These are phyloP conservation scores for Coemansia biformis DNA, from an alignment of 192 early-diverging fungal genomes.

Conservation along the genomic window DNA sequence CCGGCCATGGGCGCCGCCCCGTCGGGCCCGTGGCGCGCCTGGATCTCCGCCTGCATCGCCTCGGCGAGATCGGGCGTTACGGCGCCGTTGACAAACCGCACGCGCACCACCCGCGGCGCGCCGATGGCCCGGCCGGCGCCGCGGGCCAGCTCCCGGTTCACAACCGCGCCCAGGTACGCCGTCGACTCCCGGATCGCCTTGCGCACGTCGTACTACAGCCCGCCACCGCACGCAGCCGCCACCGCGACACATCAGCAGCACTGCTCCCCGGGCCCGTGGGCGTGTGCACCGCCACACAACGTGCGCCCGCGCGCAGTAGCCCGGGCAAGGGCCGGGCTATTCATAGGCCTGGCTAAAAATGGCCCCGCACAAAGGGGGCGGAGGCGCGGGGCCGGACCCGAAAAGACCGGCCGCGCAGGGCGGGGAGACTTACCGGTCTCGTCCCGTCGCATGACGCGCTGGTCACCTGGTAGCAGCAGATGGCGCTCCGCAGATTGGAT, in stretches of 20 bases:
- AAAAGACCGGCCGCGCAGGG: too few species aligned
- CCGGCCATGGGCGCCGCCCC: too few species aligned
- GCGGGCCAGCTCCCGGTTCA: constrained; percentile 37
- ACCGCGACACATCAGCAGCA: neutral
- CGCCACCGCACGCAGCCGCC: neutral
- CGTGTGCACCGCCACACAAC: too few species aligned
- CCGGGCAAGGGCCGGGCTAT: too few species aligned
- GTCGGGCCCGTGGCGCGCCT: neutral
- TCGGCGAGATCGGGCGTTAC: constrained; percentile 22
- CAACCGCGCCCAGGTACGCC: constrained; percentile 34
- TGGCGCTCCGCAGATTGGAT: constrained; percentile 31
- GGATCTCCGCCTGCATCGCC: constrained; percentile 19
- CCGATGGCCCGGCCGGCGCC: constrained; percentile 12
- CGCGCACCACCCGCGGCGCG: constrained; percentile 12
- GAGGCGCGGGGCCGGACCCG: too few species aligned
- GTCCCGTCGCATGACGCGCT: neutral
- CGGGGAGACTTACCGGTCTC: constrained; percentile 28
- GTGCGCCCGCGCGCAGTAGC: too few species aligned
- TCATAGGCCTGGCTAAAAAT: too few species aligned
- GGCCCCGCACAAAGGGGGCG: too few species aligned
- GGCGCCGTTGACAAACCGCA: constrained; percentile 29
- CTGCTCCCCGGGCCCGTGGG: too few species aligned
- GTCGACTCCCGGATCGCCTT: constrained; percentile 35
- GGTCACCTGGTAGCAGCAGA: constrained; percentile 45
- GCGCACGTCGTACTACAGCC: constrained; percentile 36